These are phyloP conservation scores for Moesziomyces parantarcticus DNA, from an alignment of 1,284 basidiomycete genomes.

Conservation along the genomic window DNA sequence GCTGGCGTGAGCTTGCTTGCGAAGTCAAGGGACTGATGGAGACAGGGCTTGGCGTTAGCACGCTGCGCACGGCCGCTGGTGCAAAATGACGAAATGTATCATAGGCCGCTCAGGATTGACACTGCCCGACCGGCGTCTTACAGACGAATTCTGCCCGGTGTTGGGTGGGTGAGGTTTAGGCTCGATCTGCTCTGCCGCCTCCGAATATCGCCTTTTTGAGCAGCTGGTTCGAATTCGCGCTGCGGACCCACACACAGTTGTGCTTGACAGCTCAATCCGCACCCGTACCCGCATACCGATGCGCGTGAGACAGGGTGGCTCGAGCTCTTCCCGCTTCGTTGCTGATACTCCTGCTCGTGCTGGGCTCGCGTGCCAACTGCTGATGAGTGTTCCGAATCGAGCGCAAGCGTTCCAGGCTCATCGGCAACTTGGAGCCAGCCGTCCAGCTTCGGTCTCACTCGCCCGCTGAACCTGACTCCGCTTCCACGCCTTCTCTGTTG, in stretches of 20 bases:
- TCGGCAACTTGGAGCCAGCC: background rate
- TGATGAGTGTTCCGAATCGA: background rate
- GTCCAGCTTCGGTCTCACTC: background rate
- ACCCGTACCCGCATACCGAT: background rate
- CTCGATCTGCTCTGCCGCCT: no score
- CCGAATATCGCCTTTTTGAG: background rate
- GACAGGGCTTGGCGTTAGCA: background rate
- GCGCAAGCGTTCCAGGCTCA: background rate
- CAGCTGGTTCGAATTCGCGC: background rate
- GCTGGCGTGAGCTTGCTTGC: no score
- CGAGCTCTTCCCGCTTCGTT: background rate
- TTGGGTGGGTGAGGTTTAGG: no score
- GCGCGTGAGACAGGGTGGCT: no score
- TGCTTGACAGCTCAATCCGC: background rate
- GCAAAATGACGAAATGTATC: background rate
- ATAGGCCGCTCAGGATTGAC: background rate
- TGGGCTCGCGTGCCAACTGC: background rate
- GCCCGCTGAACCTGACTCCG: background rate
- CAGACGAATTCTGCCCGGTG: no score
- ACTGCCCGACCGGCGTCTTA: background rate
- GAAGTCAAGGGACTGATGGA: background rate
- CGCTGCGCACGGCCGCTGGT: background rate
- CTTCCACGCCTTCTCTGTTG: background rate
- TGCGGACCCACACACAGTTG: background rate
- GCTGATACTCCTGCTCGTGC: background rate